phyloP scores from a whole-genome alignment of 139 green algal species.

The Picochlorum costavermella region DNA sequence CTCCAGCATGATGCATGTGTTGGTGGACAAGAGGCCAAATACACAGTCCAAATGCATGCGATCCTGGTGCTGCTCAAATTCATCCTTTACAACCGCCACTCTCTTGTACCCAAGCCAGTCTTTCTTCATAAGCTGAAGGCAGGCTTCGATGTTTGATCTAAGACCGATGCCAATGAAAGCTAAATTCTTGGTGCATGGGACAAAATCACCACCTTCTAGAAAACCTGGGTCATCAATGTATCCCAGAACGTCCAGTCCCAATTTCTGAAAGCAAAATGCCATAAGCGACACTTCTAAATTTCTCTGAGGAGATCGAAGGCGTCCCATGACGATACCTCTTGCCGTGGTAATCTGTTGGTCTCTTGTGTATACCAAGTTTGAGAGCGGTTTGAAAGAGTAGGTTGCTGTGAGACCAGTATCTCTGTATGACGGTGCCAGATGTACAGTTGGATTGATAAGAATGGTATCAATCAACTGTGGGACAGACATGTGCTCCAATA shows the following conservation, averaged over 20 bases:
- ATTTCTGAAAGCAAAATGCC: conserved; percentile 79
- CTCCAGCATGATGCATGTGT: conserved; percentile 82
- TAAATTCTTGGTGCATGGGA: conserved; percentile 66
- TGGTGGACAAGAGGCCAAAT: conserved; percentile 75
- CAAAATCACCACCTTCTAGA: conserved; percentile 93
- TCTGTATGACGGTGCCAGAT: conserved; percentile 41
- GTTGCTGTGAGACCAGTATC: conserved; percentile 62
- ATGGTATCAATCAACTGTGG: conserved; percentile 89
- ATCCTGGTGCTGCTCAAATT: conserved; percentile 87
- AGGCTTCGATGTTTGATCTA: conserved; percentile 79
- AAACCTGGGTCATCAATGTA: conserved; percentile 65
- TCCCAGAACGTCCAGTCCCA: conserved; percentile 71
- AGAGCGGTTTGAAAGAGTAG: conserved; percentile 86
- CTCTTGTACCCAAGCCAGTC: conserved; percentile 74
- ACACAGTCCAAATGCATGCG: conserved; percentile 97
- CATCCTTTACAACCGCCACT: conserved; percentile 81
- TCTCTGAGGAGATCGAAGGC: conserved; percentile 68
- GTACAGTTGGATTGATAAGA: conserved; percentile 82
- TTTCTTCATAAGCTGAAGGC: conserved; percentile 78
- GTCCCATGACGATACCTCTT: conserved; percentile 83
- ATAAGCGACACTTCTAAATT: conserved; percentile 83
- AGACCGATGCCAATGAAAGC: conserved; percentile 77
- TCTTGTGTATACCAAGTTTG: conserved; percentile 91
- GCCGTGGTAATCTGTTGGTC: conserved; percentile 89
- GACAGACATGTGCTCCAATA: conserved; percentile 70